phyloP scores from a whole-genome alignment of 2,329 filamentous ascomycete genomes.

The Fusarium torulosum region DNA sequence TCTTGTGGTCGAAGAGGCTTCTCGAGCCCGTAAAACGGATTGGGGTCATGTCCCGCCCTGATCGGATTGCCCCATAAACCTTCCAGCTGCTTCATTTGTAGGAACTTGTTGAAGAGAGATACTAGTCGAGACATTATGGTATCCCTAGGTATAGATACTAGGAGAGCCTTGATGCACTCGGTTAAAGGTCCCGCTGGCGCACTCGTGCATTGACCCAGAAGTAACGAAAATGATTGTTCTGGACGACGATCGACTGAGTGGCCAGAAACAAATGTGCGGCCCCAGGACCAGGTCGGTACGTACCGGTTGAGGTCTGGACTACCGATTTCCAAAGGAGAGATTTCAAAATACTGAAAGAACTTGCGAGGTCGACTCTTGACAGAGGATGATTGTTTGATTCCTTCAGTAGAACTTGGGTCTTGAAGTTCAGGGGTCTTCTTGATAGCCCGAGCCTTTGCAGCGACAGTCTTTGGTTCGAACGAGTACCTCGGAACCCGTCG shows the following conservation, averaged over 20 bases:
- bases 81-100: constrained; percentile 34
- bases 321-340: constrained; percentile 39
- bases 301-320: constrained; percentile 39
- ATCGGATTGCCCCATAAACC: constrained; percentile 44
- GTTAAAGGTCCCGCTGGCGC: constrained; percentile 39
- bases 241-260: constrained; percentile 34
- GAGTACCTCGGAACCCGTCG: constrained; percentile 38
- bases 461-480: constrained; percentile 12
- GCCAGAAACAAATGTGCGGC: constrained; percentile 41
- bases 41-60: constrained; percentile 42
- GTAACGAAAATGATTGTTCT: constrained; percentile 37
- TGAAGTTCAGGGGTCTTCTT: fast-evolving
- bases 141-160: constrained; percentile 34
- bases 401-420: fast-evolving
- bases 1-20: background rate
- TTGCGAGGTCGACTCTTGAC: background rate
- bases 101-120: constrained; percentile 8
- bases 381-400: fast-evolving
- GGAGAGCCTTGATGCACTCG: constrained; percentile 35
- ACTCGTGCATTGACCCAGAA: constrained; percentile 42
- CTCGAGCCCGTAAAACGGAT: constrained; percentile 43
- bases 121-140: constrained; percentile 34
- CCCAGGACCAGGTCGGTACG: constrained; percentile 44
- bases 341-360: constrained; percentile 44
- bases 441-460: background rate